Evolutionary conservation across 306 rosid species (phyloP).

Genomic region (Quercus aquifolioides): DNA sequence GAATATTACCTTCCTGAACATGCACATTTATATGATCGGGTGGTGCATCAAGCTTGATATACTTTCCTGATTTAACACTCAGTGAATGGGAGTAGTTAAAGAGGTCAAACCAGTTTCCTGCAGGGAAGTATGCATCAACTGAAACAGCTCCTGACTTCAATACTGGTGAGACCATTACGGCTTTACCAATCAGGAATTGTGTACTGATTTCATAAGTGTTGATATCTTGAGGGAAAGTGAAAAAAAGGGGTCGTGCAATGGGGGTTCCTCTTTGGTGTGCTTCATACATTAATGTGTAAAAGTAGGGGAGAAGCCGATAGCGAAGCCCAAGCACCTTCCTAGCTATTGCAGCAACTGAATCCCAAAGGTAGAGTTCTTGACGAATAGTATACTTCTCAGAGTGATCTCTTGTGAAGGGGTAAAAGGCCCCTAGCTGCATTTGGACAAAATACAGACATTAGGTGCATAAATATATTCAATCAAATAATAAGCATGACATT

Average conservation of each 20-base stretch:
- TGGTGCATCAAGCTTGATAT: constrained; percentile 62
- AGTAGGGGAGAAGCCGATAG: constrained; percentile 75
- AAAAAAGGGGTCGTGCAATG: constrained; percentile 82
- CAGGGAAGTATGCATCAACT: constrained; percentile 78
- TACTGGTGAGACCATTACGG: constrained; percentile 76
- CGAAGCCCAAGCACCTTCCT: constrained; percentile 81
- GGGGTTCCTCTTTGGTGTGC: constrained; percentile 72
- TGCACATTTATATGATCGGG: constrained; percentile 75
- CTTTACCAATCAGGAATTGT: constrained; percentile 76
- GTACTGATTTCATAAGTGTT: constrained; percentile 58
- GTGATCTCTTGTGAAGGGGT: constrained; percentile 92
- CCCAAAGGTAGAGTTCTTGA: constrained; percentile 90
- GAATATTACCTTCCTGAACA: constrained; percentile 61
- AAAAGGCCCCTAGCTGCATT: constrained; percentile 82
- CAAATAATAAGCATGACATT: neutral
- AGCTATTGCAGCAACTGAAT: constrained; percentile 76
- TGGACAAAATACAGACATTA: neutral
- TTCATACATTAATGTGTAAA: constrained; percentile 79
- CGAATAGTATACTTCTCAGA: constrained; percentile 34
- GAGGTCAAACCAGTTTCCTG: constrained; percentile 90
- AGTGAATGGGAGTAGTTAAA: constrained; percentile 60
- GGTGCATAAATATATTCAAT: neutral
- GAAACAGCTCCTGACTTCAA: constrained; percentile 47
- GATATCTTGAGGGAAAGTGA: constrained; percentile 81
- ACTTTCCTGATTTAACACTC: constrained; percentile 42